A percentile compares a stretch with the other conserved stretches of the same genome.
These are phyloP conservation scores for Coelastrella sp. DNA, from an alignment of 139 green algal species.

Conservation along the genomic window DNA sequence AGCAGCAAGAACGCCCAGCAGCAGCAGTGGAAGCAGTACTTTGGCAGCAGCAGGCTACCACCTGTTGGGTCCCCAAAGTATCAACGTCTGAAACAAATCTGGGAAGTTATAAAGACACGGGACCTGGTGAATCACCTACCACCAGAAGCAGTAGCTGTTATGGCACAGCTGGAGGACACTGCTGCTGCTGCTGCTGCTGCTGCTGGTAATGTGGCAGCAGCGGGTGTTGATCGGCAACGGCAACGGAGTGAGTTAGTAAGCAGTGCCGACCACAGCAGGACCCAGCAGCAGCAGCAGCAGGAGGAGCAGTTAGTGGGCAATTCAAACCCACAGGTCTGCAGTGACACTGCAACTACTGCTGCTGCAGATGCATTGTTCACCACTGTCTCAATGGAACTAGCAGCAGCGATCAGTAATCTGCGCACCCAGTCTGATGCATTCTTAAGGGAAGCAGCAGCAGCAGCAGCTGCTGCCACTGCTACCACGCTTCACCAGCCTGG, in stretches of 20 bases:
- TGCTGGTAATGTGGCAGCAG: neutral
- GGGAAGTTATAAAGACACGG: neutral
- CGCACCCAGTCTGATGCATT: neutral
- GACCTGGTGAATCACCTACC: neutral
- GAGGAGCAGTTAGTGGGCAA: neutral
- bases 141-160: neutral
- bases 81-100: neutral
- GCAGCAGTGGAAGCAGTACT: neutral
- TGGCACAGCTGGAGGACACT: neutral
- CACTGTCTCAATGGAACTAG: neutral
- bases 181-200: neutral
- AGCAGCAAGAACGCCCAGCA: neutral
- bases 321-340: neutral
- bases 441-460: neutral
- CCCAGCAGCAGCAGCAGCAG: neutral
- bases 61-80: neutral
- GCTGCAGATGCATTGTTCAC: neutral
- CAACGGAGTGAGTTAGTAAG: neutral
- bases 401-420: neutral
- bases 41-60: neutral
- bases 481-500: neutral
- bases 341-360: neutral
- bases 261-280: neutral
- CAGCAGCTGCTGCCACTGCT: neutral
- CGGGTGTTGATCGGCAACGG: neutral